Evolutionary conservation across 202 grass and related monocot genomes (phyloP), one percentile per base, ranked within the genome.

Genomic region (Zizania palustris): DNA sequence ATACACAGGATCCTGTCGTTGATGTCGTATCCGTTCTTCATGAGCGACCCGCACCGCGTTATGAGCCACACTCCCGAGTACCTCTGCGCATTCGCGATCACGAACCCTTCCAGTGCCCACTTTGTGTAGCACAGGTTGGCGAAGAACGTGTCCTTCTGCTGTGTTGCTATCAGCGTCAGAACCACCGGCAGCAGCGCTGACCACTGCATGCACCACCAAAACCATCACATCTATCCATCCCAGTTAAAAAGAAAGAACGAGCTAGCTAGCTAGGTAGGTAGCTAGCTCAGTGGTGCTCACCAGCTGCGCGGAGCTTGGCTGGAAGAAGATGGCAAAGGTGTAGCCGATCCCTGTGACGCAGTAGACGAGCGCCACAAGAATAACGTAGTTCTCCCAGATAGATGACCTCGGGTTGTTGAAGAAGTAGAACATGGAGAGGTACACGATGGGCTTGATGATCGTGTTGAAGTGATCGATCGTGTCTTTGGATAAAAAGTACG

Each of bases 351-450:
- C 91, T 2, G 91, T 93, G 45, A 97, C 86, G 33, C 94, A 92
- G 68, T 97, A 97, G 28, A 97, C 90, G 6, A 97, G 82, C 13
- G 84, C 94, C 0, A 97, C 60, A 19, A 91, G 84, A 60, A 97
- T 84, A 0, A 97, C 15, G 1, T 97, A 97, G 78, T 97, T 97
- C n/a, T 89, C 91, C 69, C 86, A 82, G 65, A 93, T 88, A n/a
- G 94, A 93, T 36, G 94, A 97, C 33, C 94, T 84, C 0, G 94
- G 94, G 38, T 97, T 97, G 84, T 97, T 93, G 65, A 97, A 97
- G 88, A 92, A 97, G 83, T 97, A 97, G 82, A 97, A 97, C 91
- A 97, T 97, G 60, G 90, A 97, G 9, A 97, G 88, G 80, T 97
- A 97, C 35, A 93, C 88, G 6, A 97, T 88, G 4, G 93, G 93